Base-by-base conservation (phyloP, 2,329 filamentous ascomycete genomes). In the Alternaria atra region DNA sequence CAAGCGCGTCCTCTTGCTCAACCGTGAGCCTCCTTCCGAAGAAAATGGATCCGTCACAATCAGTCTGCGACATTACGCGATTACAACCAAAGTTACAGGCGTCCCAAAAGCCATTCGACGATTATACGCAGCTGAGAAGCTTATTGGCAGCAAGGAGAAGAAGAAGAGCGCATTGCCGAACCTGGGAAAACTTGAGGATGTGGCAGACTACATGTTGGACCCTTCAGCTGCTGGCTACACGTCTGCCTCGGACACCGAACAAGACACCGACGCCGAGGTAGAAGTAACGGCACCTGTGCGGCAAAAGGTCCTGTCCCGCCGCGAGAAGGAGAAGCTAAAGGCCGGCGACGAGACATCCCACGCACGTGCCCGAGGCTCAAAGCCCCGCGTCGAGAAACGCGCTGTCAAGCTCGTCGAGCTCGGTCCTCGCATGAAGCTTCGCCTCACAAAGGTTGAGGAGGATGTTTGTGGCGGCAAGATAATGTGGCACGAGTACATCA, bases 401-500 rank as follows among this genome's bases (percentile, higher is more conserved):
- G 94, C 92, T 0, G 92, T 99, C 23, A 97, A 97, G 77, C 84
- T 99, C 6, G 90, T 97, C 4, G 95, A 99, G 80, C 83, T 99
- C 0, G 95, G 95, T 0, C 95, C 95, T 1, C 88, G 95, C 55
- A 90, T 99, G 91, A 90, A 88, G 62, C 82, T 99, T 40, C 89
- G 94, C 32, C 84, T 99, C 80, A 94, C 93, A 56, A 99, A 99
- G 82, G 94, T 99, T 5, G 95, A 99, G 76, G 95, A 99, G 71
- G 95, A 94, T 1, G 80, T 98, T 6, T 97, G 93, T 72, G 86
- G 87, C 27, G 95, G 95, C 51, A 95, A 93, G 77, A 87, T 97
- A 58, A 92, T 99, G 91, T 99, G 95, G 95, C 95, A 99, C 79
- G 93, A 97, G 76, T 96, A 93, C 75, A 89, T 98, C 54, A 87